Percentiles rank a stretch among this genome's conserved stretches.
phyloP scores from a whole-genome alignment of 2,329 filamentous ascomycete genomes.

The Trichoderma semiorbis region DNA sequence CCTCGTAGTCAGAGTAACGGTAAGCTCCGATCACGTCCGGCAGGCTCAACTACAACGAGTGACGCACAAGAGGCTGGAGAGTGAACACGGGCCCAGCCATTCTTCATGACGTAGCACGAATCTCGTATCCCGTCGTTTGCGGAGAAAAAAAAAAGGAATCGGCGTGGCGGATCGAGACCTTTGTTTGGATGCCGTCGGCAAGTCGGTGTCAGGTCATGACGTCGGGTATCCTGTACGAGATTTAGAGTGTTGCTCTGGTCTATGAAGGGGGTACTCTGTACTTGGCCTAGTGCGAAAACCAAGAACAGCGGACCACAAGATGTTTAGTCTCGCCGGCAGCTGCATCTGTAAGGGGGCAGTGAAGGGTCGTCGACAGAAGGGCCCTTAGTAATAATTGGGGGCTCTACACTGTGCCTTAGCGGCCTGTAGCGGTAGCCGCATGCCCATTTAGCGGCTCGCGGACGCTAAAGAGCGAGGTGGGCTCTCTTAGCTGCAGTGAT shows the following conservation, averaged over 20 bases:
- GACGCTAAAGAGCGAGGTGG: not conserved
- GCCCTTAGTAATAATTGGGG: not conserved
- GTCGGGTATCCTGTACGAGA: not conserved
- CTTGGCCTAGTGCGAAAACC: not conserved
- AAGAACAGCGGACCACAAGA: not conserved
- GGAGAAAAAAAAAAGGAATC: not conserved
- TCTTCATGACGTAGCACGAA: slow-evolving; percentile 24
- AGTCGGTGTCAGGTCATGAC: slow-evolving; percentile 10
- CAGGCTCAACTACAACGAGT: not conserved
- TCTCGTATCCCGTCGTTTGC: slow-evolving; percentile 22
- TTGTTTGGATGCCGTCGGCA: not conserved
- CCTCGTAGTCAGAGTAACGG: not conserved
- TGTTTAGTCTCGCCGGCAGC: not conserved
- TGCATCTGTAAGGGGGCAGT: slow-evolving; percentile 11
- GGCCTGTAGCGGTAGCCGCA: not conserved
- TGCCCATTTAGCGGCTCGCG: slow-evolving; percentile 8
- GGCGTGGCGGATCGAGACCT: not conserved
- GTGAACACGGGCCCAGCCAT: slow-evolving; percentile 3
- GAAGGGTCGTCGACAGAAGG: not conserved
- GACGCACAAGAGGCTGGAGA: slow-evolving; percentile 12
- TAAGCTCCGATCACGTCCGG: not conserved
- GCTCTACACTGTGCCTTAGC: not conserved
- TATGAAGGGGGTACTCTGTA: not conserved
- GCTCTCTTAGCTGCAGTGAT: not conserved
- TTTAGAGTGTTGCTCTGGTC: fast-evolving